phyloP scores from a whole-genome alignment of 257 asterid genomes.

The Osmanthus fragrans region DNA sequence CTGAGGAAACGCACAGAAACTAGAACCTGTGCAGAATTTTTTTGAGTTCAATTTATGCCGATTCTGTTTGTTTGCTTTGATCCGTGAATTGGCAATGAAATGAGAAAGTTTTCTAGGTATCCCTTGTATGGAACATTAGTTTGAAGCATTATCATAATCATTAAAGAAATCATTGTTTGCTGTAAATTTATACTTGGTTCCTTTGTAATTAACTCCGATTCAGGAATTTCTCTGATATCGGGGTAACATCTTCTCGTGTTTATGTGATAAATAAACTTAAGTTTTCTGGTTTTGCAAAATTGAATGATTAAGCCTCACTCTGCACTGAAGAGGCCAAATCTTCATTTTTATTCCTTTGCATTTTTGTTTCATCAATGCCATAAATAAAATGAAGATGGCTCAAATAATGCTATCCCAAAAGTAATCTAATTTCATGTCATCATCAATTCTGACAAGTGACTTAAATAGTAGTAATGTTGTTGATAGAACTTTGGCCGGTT shows the following conservation, averaged over 20 bases:
- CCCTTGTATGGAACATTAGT: background rate
- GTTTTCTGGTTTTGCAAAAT: background rate
- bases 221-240: background rate
- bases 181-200: background rate
- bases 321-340: background rate
- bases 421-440: background rate
- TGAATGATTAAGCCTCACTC: background rate
- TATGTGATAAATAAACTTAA: background rate
- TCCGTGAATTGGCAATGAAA: background rate
- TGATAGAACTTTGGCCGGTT: too few relatives aligned
- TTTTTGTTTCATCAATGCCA: background rate
- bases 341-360: background rate
- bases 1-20: too few relatives aligned
- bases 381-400: background rate
- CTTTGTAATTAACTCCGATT: background rate
- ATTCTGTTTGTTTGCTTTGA: background rate
- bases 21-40: too few relatives aligned
- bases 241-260: background rate
- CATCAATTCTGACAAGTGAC: background rate
- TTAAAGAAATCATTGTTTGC: background rate
- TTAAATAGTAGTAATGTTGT: too few relatives aligned
- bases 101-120: background rate
- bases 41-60: background rate
- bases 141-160: background rate
- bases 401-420: background rate